phyloP scores from a whole-genome alignment of 2,329 filamentous ascomycete species.

The Paecilomyces dactylethromorphus region DNA sequence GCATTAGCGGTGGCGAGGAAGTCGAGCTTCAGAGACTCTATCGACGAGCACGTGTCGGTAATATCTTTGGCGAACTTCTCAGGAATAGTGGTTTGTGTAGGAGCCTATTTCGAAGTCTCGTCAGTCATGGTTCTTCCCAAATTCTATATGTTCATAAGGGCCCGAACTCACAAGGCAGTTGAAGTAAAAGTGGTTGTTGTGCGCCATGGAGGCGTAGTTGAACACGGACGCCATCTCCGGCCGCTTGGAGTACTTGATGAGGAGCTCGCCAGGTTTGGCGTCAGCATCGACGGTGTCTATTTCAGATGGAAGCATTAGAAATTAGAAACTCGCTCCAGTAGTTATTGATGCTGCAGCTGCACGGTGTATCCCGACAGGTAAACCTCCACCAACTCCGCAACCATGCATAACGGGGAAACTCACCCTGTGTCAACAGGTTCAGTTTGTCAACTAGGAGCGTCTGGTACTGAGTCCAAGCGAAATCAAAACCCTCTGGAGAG shows the following conservation, averaged over 20 bases:
- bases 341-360: not conserved
- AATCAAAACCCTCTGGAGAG: conserved; percentile 60
- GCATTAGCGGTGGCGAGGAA: conserved; percentile 72
- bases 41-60: conserved; percentile 66
- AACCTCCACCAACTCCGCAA: not conserved
- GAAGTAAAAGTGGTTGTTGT: conserved; percentile 68
- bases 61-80: conserved; percentile 53
- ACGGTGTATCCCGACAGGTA: not conserved
- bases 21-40: conserved; percentile 74
- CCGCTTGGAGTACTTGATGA: conserved; percentile 71
- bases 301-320: not conserved
- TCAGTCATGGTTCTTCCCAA: not conserved
- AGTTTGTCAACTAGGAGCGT: conserved; percentile 65
- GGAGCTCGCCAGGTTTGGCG: conserved; percentile 58
- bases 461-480: conserved; percentile 83
- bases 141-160: not conserved
- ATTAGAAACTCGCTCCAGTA: not conserved
- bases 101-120: conserved; percentile 22
- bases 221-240: conserved; percentile 72
- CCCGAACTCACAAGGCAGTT: conserved; percentile 35
- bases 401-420: conserved; percentile 15
- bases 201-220: conserved; percentile 94
- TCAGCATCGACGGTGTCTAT: conserved; percentile 60
- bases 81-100: conserved; percentile 48
- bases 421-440: conserved; percentile 68